These are phyloP conservation scores for Acacia confusa DNA, from an alignment of 306 rosid genomes.

Conservation along the genomic window DNA sequence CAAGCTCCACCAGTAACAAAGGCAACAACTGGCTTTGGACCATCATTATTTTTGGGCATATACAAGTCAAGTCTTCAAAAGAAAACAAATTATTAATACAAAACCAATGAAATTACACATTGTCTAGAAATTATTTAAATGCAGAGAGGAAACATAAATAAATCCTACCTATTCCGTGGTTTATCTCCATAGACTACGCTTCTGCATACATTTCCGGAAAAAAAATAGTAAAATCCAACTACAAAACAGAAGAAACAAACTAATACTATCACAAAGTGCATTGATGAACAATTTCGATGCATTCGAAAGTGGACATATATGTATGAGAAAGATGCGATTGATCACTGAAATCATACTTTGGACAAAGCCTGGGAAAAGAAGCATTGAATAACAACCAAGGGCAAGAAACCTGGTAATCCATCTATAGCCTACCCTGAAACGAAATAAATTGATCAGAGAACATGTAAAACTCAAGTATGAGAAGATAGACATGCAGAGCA, in stretches of 20 bases:
- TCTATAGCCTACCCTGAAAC: conserved; percentile 90
- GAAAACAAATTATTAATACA: conserved; percentile 28
- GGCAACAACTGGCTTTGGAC: conserved; percentile 86
- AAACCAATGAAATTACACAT: conserved; percentile 24
- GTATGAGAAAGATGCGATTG: conserved; percentile 15
- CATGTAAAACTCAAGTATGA: conserved; percentile 16
- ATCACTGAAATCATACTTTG: conserved; percentile 59
- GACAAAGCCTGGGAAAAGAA: conserved; percentile 76
- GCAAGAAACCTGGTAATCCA: conserved; percentile 79
- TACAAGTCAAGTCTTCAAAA: conserved; percentile 82
- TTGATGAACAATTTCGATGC: conserved; percentile 14
- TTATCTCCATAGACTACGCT: conserved; percentile 85
- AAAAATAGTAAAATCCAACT: conserved; percentile 85
- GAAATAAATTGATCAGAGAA: conserved; percentile 50
- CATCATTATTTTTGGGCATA: conserved; percentile 59
- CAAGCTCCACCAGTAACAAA: conserved; percentile 97
- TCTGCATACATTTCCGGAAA: conserved; percentile 74
- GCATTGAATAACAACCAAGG: conserved; percentile 67
- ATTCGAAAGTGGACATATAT: conserved; percentile 11
- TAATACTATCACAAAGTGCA: conserved; percentile 26
- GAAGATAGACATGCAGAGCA: conserved; percentile 19
- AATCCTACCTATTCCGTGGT: conserved; percentile 77
- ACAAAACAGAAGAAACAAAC: conserved; percentile 38
- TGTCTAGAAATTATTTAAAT: background rate
- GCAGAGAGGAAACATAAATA: background rate